Percentiles rank a stretch among this genome's conserved stretches.
phyloP scores from a whole-genome alignment of 1,284 basidiomycete species.

The Earliella scabrosa region DNA sequence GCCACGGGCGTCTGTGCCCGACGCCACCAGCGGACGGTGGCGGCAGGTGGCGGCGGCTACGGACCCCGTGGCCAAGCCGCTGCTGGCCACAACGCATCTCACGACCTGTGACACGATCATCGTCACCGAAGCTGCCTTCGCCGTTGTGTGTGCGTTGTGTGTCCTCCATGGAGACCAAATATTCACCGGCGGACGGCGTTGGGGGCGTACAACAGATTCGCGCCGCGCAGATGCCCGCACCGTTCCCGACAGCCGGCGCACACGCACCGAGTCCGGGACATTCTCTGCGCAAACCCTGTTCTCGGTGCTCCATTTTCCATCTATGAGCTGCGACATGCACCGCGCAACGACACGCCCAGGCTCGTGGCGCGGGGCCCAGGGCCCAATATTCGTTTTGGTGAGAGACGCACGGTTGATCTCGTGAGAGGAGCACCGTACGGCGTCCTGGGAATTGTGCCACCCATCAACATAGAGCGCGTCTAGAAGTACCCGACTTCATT shows the following conservation, averaged over 20 bases:
- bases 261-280: constrained; percentile 2
- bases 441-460: constrained; percentile 19
- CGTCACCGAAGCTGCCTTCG: constrained; percentile 1
- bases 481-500: constrained; percentile 5
- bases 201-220: constrained; percentile 9
- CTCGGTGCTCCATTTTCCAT: constrained; percentile 6
- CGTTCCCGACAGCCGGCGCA: constrained; percentile 4
- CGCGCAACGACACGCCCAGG: not conserved
- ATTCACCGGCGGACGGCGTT: constrained; percentile 13
- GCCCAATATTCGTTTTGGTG: no score
- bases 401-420: no score
- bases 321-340: not conserved
- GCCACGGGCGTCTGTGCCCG: no score
- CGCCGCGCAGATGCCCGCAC: not conserved
- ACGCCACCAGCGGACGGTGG: no score
- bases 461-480: constrained; percentile 3
- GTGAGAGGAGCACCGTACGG: not conserved
- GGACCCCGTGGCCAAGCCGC: not conserved
- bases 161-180: constrained; percentile 9
- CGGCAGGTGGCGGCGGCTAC: no score
- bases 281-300: constrained; percentile 2
- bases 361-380: not conserved
- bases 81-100: not conserved
- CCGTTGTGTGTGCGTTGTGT: constrained; percentile 11
- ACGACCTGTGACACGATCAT: not conserved